Evolutionary conservation across 129 eudicot genomes (phyloP).

Genomic region (Centaurea solstitialis): DNA sequence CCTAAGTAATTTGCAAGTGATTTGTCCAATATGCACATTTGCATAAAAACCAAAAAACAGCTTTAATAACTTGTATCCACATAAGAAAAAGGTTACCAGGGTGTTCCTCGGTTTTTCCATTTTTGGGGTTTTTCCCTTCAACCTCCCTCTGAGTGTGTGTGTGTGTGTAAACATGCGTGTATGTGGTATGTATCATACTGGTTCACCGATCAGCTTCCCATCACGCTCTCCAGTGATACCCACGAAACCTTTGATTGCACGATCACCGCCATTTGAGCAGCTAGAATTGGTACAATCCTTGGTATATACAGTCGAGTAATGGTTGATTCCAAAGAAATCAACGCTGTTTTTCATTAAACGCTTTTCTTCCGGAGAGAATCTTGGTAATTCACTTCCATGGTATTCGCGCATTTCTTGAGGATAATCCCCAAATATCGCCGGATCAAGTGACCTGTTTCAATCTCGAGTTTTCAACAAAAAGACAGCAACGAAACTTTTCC

Average conservation of each 20-base stretch:
- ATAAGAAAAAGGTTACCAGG: no score
- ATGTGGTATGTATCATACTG: conserved; percentile 30
- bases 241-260: conserved; percentile 52
- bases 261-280: conserved; percentile 50
- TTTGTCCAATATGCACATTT: no score
- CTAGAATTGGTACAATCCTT: conserved; percentile 64
- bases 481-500: not conserved
- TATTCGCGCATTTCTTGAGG: conserved; percentile 70
- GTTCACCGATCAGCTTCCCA: conserved; percentile 70
- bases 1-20: no score
- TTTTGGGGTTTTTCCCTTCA: no score
- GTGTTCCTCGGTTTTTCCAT: no score
- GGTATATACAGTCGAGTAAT: conserved; percentile 66
- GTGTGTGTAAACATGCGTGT: no score
- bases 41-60: no score
- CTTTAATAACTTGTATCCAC: no score
- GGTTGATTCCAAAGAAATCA: conserved; percentile 84
- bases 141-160: no score
- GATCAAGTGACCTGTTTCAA: conserved; percentile 71
- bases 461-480: not conserved
- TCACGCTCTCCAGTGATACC: conserved; percentile 48
- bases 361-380: conserved; percentile 61
- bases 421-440: conserved; percentile 78
- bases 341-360: conserved; percentile 46
- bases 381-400: conserved; percentile 65